phyloP scores from a whole-genome alignment of 176 grass and related monocot species.

The Zoysia pacifica region DNA sequence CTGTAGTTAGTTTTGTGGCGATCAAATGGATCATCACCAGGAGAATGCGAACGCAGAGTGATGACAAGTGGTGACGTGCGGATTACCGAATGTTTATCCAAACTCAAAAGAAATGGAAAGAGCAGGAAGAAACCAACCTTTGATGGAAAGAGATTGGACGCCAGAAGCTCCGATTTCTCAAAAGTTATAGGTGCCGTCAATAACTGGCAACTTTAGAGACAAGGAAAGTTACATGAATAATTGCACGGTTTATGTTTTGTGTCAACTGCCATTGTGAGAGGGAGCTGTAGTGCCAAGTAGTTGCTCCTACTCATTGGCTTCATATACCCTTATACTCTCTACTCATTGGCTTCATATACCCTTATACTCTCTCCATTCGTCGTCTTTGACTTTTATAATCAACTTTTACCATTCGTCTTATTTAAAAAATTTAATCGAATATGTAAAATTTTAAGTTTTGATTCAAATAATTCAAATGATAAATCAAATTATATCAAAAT shows the following conservation, averaged over 20 bases:
- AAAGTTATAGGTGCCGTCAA: neutral
- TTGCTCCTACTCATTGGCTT: constrained; percentile 16
- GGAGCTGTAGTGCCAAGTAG: constrained; percentile 18
- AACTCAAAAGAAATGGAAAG: constrained; percentile 11
- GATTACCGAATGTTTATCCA: constrained; percentile 9
- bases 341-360: constrained; percentile 8
- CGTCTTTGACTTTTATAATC: no score
- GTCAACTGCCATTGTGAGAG: constrained; percentile 26
- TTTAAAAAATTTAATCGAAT: no score
- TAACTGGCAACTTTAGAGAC: constrained; percentile 25
- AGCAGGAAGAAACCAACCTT: constrained; percentile 17
- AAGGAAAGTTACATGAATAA: neutral
- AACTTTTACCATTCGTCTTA: no score
- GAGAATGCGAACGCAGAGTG: neutral
- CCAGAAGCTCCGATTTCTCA: constrained; percentile 9
- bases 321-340: neutral
- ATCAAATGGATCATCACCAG: neutral
- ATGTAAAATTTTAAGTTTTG: no score
- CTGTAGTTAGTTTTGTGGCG: neutral
- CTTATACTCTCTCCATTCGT: neutral
- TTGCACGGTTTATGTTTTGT: neutral
- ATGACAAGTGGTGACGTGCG: constrained; percentile 24
- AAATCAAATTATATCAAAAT: no score
- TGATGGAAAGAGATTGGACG: constrained; percentile 33
- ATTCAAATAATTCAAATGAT: no score